A percentile compares a stretch with the other conserved stretches of the same genome.
Evolutionary conservation across 163 green algal species (phyloP).

Genomic region (Scenedesmus sp.): DNA sequence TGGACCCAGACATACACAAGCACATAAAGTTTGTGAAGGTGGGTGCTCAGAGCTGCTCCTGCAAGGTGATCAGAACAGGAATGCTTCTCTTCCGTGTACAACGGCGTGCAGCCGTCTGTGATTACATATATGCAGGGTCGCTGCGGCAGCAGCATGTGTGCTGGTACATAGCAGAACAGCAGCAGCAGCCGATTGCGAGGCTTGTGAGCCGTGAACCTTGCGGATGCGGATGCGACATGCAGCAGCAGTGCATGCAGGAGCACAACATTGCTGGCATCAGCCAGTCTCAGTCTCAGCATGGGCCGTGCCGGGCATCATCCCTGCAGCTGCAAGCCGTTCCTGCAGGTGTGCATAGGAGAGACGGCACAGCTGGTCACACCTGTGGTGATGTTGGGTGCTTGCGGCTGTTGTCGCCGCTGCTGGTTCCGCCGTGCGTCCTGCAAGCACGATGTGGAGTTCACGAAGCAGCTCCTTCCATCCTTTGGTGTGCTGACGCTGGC

Average conservation of each 20-base stretch:
- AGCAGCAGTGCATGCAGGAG: neutral
- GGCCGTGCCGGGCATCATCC: neutral
- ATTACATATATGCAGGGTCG: neutral
- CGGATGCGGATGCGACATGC: too few relatives aligned
- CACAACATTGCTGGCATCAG: neutral
- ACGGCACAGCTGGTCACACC: too few relatives aligned
- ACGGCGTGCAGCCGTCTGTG: constrained; percentile 40
- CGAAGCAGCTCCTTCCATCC: too few relatives aligned
- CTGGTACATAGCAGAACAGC: neutral
- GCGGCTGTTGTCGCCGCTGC: too few relatives aligned
- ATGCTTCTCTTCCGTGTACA: neutral
- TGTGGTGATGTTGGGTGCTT: too few relatives aligned
- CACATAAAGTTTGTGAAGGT: constrained; percentile 74
- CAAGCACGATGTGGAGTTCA: too few relatives aligned
- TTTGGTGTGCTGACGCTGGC: constrained; percentile 6
- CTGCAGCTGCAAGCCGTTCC: neutral
- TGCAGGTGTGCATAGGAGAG: constrained; percentile 64
- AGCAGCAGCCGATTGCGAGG: too few relatives aligned
- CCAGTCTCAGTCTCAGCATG: neutral
- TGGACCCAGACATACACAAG: constrained; percentile 57
- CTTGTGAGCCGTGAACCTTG: too few relatives aligned
- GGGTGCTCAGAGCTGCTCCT: neutral
- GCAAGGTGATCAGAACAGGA: neutral
- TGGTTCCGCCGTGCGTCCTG: too few relatives aligned
- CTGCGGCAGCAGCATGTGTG: neutral